Percentiles rank a stretch among this genome's conserved stretches.
Evolutionary conservation across 1,284 basidiomycete genomes (phyloP).

Genomic region (Phlebopus sp.): DNA sequence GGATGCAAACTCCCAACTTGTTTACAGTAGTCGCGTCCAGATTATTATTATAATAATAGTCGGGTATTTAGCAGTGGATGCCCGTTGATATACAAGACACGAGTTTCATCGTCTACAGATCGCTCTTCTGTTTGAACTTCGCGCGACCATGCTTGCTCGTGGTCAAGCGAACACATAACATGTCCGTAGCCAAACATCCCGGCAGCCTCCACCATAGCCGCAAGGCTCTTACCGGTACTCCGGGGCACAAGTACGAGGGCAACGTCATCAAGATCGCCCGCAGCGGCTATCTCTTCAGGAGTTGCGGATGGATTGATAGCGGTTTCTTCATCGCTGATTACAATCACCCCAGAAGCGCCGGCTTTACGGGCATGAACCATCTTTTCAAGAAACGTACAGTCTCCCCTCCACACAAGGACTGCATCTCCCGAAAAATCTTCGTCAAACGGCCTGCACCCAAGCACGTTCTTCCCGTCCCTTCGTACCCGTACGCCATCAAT

Average conservation of each 20-base stretch:
- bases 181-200: slow-evolving; percentile 46
- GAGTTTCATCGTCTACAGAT: slow-evolving; percentile 16
- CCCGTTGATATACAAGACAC: slow-evolving; percentile 73
- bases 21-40: neutral
- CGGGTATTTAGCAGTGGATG: slow-evolving; percentile 75
- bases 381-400: slow-evolving; percentile 84
- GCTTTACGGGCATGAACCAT: slow-evolving; percentile 59
- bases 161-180: slow-evolving; percentile 51
- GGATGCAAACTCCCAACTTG: too few relatives aligned
- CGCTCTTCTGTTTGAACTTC: slow-evolving; percentile 21
- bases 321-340: slow-evolving; percentile 60
- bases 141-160: slow-evolving; percentile 31
- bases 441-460: slow-evolving; percentile 60
- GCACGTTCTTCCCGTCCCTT: slow-evolving; percentile 46
- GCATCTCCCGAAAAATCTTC: slow-evolving; percentile 47
- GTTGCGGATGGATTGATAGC: slow-evolving; percentile 69
- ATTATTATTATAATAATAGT: slow-evolving; percentile 57
- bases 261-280: slow-evolving; percentile 55
- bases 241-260: slow-evolving; percentile 60
- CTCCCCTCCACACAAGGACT: slow-evolving; percentile 63
- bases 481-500: slow-evolving; percentile 51
- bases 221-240: slow-evolving; percentile 48
- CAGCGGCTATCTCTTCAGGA: slow-evolving; percentile 50
- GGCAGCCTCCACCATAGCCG: slow-evolving; percentile 52
- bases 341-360: slow-evolving; percentile 72